Conservation (phyloP, 352 stramenopile species). For the Phytopythium ostracodes region DNA sequence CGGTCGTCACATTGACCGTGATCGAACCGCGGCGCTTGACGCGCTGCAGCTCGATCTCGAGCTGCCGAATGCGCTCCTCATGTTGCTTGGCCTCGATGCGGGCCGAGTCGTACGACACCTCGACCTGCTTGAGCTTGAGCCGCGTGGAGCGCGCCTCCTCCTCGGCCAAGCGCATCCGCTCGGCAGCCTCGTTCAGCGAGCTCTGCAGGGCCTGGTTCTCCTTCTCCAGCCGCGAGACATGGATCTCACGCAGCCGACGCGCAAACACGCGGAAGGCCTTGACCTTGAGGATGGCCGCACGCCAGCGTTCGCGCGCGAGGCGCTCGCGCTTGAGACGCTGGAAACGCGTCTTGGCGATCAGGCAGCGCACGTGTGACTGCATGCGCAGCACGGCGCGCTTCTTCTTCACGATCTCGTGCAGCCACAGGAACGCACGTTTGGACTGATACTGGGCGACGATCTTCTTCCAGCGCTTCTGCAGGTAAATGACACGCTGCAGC, state of each 20-base stretch:
- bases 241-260: slow-evolving; percentile 57
- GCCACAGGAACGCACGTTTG: slow-evolving; percentile 79
- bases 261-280: slow-evolving; percentile 48
- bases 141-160: slow-evolving; percentile 42
- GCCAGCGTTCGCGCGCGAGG: slow-evolving; percentile 66
- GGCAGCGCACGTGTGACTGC: slow-evolving; percentile 56
- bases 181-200: slow-evolving; percentile 32
- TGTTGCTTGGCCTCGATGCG: slow-evolving; percentile 55
- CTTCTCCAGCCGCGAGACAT: slow-evolving; percentile 67
- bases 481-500: slow-evolving; percentile 75
- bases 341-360: slow-evolving; percentile 68
- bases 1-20: slow-evolving; percentile 8
- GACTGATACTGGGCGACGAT: slow-evolving; percentile 64
- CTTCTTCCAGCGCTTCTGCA: slow-evolving; percentile 86
- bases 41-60: slow-evolving; percentile 60
- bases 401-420: slow-evolving; percentile 57
- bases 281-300: slow-evolving; percentile 59
- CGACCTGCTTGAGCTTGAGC: slow-evolving; percentile 49
- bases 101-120: slow-evolving; percentile 49
- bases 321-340: slow-evolving; percentile 58
- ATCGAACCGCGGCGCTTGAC: slow-evolving; percentile 19
- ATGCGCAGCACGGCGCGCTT: slow-evolving; percentile 64
- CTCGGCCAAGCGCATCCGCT: slow-evolving; percentile 33
- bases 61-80: slow-evolving; percentile 43
- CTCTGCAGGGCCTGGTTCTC: slow-evolving; percentile 49